Conservation (phyloP, 371 early-diverging fungal species). For the Chytridium lagenaria region DNA sequence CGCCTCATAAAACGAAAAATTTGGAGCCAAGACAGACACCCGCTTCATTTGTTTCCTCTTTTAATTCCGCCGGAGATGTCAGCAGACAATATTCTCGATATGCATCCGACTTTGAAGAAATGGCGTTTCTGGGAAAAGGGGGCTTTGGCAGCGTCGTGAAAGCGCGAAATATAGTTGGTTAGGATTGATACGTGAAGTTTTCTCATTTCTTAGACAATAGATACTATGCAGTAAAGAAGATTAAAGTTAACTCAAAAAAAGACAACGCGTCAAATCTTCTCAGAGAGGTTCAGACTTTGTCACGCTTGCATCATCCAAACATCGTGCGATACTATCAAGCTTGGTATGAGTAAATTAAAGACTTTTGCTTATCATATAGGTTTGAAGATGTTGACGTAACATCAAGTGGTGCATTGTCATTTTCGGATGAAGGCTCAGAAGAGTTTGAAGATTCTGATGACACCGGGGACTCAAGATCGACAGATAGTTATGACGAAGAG, state of each 20-base stretch:
- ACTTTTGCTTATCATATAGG: conserved; percentile 16
- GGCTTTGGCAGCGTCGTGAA: conserved; percentile 96
- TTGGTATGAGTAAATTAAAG: conserved; percentile 70
- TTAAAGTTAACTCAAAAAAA: conserved; percentile 66
- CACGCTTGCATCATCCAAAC: conserved; percentile 87
- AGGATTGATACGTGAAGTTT: not conserved
- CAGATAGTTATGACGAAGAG: conserved; percentile 16
- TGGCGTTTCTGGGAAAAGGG: conserved; percentile 90
- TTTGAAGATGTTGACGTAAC: conserved; percentile 40
- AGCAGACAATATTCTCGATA: conserved; percentile 56
- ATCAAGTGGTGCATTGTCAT: no score
- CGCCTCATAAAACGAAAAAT: not conserved
- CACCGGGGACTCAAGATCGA: conserved; percentile 1
- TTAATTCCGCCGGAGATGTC: not conserved
- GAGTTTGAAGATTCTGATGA: not conserved
- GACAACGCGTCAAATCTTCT: conserved; percentile 82
- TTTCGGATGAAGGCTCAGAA: not conserved
- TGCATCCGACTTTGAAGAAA: conserved; percentile 88
- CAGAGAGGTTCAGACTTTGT: conserved; percentile 90
- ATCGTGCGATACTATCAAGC: conserved; percentile 94
- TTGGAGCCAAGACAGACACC: not conserved
- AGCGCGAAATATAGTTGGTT: conserved; percentile 71
- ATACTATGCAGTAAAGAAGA: conserved; percentile 91
- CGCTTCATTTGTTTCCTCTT: not conserved
- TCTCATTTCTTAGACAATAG: conserved; percentile 71